phyloP scores from a whole-genome alignment of 2,329 filamentous ascomycete genomes.

The Monilinia vaccinii-corymbosi region DNA sequence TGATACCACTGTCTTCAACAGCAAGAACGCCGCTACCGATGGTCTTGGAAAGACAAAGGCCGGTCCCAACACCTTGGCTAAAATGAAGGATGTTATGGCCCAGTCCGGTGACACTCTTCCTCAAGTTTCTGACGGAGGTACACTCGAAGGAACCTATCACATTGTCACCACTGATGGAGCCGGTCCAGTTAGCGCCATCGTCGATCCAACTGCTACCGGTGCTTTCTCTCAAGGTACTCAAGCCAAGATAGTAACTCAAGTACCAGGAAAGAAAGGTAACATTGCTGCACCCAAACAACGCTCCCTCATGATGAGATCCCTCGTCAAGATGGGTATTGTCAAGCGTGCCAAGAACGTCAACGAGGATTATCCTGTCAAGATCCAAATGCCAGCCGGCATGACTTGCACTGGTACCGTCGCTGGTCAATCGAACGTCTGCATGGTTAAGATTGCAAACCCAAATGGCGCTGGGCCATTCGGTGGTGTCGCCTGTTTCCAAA shows the following conservation, averaged over 20 bases:
- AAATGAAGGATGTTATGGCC: slow-evolving; percentile 47
- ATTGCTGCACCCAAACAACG: slow-evolving; percentile 25
- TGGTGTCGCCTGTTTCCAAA: slow-evolving; percentile 48
- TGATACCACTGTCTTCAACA: slow-evolving; percentile 41
- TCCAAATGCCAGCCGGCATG: slow-evolving; percentile 38
- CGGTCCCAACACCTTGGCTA: slow-evolving; percentile 45
- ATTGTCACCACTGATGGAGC: slow-evolving; percentile 60
- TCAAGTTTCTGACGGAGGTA: slow-evolving; percentile 48
- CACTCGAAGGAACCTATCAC: slow-evolving; percentile 53
- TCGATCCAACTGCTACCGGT: slow-evolving; percentile 52
- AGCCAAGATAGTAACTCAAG: slow-evolving; percentile 45
- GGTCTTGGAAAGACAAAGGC: slow-evolving; percentile 50
- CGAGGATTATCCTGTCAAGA: slow-evolving; percentile 36
- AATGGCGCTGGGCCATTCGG: slow-evolving; percentile 54
- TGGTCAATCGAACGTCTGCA: slow-evolving; percentile 50
- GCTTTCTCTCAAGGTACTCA: slow-evolving; percentile 37
- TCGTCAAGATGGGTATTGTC: slow-evolving; percentile 23
- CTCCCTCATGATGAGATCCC: slow-evolving; percentile 19
- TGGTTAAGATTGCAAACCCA: slow-evolving; percentile 54
- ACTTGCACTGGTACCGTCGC: slow-evolving; percentile 51
- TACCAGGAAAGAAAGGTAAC: slow-evolving; percentile 37
- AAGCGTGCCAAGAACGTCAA: slow-evolving; percentile 29
- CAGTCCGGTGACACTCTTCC: slow-evolving; percentile 48
- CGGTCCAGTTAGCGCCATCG: slow-evolving; percentile 47
- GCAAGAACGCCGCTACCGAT: slow-evolving; percentile 42